Percentiles rank a stretch among this genome's conserved stretches.
phyloP scores from a whole-genome alignment of 2,329 filamentous ascomycete genomes.

The Cytospora paraplurivora region DNA sequence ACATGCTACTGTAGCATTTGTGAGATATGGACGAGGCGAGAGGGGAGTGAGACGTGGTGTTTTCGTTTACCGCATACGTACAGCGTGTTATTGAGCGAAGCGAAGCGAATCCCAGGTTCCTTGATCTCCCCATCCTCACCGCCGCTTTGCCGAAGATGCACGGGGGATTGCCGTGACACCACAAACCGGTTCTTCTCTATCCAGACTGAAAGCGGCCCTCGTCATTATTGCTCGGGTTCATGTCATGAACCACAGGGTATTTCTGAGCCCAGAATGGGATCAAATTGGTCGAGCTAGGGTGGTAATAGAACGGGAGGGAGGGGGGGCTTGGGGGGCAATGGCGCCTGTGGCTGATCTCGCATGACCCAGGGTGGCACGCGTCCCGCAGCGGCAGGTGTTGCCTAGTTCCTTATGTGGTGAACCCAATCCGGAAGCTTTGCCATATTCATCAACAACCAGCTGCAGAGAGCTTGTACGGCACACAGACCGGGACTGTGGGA shows the following conservation, averaged over 20 bases:
- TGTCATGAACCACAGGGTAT: conserved; percentile 8
- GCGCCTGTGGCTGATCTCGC: conserved; percentile 25
- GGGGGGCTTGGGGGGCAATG: conserved; percentile 13
- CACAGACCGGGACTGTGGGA: conserved; percentile 4
- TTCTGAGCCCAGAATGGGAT: conserved; percentile 13
- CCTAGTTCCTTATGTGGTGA: conserved; percentile 7
- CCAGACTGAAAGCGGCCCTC: conserved; percentile 8
- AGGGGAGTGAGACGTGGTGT: conserved; percentile 11
- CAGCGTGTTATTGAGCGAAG: conserved; percentile 10
- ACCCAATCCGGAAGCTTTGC: conserved; percentile 5
- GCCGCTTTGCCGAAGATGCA: conserved; percentile 27
- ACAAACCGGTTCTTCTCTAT: conserved; percentile 23
- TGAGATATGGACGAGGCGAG: conserved; percentile 2
- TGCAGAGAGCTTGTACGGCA: conserved; percentile 12
- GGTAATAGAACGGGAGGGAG: conserved; percentile 17
- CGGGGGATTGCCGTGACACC: conserved; percentile 24
- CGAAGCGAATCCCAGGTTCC: conserved; percentile 20
- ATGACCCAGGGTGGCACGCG: conserved; percentile 20
- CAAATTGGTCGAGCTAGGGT: conserved; percentile 21
- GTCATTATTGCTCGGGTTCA: conserved; percentile 15
- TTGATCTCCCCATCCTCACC: conserved; percentile 21
- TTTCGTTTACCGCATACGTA: conserved; percentile 1
- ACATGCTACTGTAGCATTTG: neutral
- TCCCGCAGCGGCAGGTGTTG: conserved; percentile 17
- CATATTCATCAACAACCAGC: neutral